These are phyloP conservation scores for Camptophora hylomeconis DNA, from an alignment of 2,329 filamentous ascomycete genomes.

Conservation along the genomic window DNA sequence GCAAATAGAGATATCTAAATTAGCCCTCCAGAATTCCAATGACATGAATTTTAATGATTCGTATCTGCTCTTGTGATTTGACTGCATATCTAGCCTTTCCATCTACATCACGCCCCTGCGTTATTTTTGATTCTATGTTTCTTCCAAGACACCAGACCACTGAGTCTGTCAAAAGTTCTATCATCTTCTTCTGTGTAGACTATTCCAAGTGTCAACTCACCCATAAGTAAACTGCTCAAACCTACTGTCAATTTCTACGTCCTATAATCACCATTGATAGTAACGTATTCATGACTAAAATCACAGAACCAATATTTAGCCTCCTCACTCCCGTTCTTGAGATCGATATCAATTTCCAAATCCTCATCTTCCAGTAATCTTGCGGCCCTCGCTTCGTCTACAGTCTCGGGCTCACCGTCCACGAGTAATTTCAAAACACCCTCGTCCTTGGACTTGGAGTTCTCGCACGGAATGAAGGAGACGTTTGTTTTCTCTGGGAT, in stretches of 20 bases:
- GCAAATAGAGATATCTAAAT: too few relatives aligned
- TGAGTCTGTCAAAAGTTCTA: too few relatives aligned
- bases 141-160: too few relatives aligned
- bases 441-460: conserved; percentile 26
- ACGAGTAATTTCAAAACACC: conserved; percentile 43
- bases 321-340: conserved; percentile 40
- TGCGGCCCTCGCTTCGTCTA: conserved; percentile 48
- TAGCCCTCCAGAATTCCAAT: too few relatives aligned
- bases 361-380: conserved; percentile 49
- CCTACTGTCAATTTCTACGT: too few relatives aligned
- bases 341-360: conserved; percentile 46
- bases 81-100: too few relatives aligned
- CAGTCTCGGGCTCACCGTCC: conserved; percentile 46
- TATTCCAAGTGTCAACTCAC: conserved; percentile 1
- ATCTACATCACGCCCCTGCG: too few relatives aligned
- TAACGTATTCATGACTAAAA: conserved; percentile 57
- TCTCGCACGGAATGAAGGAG: conserved; percentile 47
- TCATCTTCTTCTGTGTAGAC: background rate
- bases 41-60: too few relatives aligned
- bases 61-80: too few relatives aligned
- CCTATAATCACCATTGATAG: conserved; percentile 55
- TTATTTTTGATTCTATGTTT: too few relatives aligned
- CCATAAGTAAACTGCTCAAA: too few relatives aligned
- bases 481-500: conserved; percentile 45
- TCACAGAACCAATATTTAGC: conserved; percentile 54